These are phyloP conservation scores for Ambrosia hybrid DNA, from an alignment of 140 eudicot species.

Conservation along the genomic window DNA sequence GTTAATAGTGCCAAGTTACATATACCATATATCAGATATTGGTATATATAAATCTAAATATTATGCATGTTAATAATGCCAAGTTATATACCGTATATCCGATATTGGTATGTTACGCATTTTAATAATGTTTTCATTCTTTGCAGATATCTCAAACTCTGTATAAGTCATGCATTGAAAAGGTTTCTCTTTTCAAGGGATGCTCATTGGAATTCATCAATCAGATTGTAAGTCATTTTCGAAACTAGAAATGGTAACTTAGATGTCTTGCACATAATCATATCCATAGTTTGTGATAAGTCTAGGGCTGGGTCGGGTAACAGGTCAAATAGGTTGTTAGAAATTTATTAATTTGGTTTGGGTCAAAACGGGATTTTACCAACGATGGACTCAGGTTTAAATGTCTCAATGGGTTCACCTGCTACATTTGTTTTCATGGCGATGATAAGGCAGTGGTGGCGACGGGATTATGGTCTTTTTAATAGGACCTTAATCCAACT, in stretches of 20 bases:
- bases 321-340: not conserved
- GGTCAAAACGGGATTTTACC: not conserved
- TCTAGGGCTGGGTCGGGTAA: too few relatives aligned
- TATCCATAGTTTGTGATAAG: not conserved
- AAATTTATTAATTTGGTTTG: not conserved
- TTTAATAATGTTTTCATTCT: constrained; percentile 9
- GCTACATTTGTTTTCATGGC: not conserved
- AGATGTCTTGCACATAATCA: not conserved
- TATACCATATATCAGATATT: not conserved
- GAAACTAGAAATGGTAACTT: not conserved
- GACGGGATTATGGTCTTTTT: not conserved
- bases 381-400: not conserved
- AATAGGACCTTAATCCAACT: not conserved
- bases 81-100: too few relatives aligned
- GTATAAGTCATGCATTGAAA: constrained; percentile 60
- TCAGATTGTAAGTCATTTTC: constrained; percentile 71
- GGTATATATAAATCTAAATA: not conserved
- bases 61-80: not conserved
- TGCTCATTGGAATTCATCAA: constrained; percentile 83
- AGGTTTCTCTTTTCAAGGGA: constrained; percentile 62
- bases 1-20: too few relatives aligned
- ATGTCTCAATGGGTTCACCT: not conserved
- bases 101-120: not conserved
- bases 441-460: not conserved
- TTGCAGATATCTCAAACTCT: constrained; percentile 82